Conservation (phyloP, 345 rosid species). For the Raphanus sativus region DNA sequence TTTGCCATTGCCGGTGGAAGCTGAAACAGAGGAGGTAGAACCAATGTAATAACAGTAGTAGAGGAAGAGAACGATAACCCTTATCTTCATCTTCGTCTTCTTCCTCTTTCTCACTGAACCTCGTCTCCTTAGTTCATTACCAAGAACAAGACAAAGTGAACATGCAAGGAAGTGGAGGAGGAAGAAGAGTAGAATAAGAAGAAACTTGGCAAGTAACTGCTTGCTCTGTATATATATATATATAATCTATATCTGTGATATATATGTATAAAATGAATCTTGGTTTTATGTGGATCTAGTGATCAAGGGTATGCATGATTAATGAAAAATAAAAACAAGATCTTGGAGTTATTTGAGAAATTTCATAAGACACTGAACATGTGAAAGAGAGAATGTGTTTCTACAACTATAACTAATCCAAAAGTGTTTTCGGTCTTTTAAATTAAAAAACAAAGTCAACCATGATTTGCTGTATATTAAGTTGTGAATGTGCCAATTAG, state of each 20-base stretch:
- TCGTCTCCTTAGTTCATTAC: slow-evolving; percentile 36
- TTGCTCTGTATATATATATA: slow-evolving; percentile 35
- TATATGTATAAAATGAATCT: slow-evolving; percentile 30
- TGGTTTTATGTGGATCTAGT: slow-evolving; percentile 48
- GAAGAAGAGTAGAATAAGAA: slow-evolving; percentile 38
- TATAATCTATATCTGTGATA: slow-evolving; percentile 10
- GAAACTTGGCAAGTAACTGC: slow-evolving; percentile 39
- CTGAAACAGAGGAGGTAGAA: slow-evolving; percentile 42
- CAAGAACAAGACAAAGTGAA: slow-evolving; percentile 39
- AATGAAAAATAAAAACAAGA: slow-evolving; percentile 8
- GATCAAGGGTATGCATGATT: slow-evolving; percentile 45
- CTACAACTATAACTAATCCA: slow-evolving; percentile 40
- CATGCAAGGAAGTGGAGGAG: slow-evolving; percentile 35
- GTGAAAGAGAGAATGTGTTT: slow-evolving; percentile 58
- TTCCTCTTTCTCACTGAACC: slow-evolving; percentile 32
- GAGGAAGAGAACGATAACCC: slow-evolving; percentile 45
- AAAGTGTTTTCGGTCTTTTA: slow-evolving; percentile 28
- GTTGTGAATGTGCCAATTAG: slow-evolving; percentile 22
- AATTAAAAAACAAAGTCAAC: slow-evolving; percentile 28
- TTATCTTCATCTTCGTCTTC: slow-evolving; percentile 34
- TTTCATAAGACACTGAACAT: slow-evolving; percentile 65
- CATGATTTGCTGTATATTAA: slow-evolving; percentile 32
- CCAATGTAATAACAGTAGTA: slow-evolving; percentile 49
- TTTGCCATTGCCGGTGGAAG: slow-evolving; percentile 38
- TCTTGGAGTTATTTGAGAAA: slow-evolving; percentile 40